These are phyloP conservation scores for Dimocarpus longan DNA, from an alignment of 345 rosid genomes.

Conservation along the genomic window DNA sequence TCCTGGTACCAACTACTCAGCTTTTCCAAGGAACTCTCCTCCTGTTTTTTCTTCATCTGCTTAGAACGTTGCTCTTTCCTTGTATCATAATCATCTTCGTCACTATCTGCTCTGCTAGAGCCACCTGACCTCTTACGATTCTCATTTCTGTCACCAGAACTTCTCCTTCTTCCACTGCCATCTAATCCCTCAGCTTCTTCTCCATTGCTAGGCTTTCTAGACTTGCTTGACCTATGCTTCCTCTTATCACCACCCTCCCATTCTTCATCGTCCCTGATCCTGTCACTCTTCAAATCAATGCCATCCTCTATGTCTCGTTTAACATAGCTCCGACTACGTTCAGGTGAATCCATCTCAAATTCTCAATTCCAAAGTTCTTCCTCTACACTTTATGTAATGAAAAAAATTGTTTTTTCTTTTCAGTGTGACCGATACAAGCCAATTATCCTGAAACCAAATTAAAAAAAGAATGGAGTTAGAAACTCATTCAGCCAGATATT, in stretches of 20 bases:
- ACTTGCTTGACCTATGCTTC: constrained; percentile 65
- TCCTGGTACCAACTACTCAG: constrained; percentile 92
- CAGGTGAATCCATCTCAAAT: constrained; percentile 65
- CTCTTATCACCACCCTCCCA: constrained; percentile 61
- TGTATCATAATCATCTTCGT: constrained; percentile 68
- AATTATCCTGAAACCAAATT: neutral
- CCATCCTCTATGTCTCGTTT: constrained; percentile 52
- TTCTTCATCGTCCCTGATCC: constrained; percentile 58
- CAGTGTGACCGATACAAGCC: neutral
- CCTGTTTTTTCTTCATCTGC: constrained; percentile 75
- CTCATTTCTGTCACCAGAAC: constrained; percentile 63
- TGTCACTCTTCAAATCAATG: constrained; percentile 45
- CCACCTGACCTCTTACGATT: constrained; percentile 63
- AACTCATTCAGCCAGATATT: neutral
- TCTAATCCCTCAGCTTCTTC: constrained; percentile 62
- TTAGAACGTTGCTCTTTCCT: constrained; percentile 52
- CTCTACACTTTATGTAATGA: neutral
- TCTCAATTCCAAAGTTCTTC: neutral
- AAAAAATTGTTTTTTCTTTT: neutral
- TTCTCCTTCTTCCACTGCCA: constrained; percentile 54
- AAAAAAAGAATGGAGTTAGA: neutral
- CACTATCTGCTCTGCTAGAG: constrained; percentile 51
- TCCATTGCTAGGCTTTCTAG: constrained; percentile 54
- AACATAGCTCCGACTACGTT: constrained; percentile 41
- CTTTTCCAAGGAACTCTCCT: constrained; percentile 90